Base-by-base conservation (phyloP, 306 rosid species). In the Cucumis hystrix region DNA sequence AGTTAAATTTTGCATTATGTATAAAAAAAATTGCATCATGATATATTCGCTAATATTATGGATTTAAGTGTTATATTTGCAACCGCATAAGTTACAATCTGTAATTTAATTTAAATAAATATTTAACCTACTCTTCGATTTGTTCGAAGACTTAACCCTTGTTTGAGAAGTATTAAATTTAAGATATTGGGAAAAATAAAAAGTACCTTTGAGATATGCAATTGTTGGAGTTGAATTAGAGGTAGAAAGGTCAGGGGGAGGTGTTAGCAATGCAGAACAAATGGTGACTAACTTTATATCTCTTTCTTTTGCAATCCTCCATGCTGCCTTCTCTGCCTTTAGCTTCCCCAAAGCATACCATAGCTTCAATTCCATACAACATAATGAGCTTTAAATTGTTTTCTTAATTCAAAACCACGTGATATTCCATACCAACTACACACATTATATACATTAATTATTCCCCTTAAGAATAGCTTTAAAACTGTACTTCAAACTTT, bases 311-410 rank as follows among this genome's bases (percentile, higher is more conserved):
- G 99, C 97, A 76, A 92, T 74, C 59, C 81, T 85, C 97, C 99
- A 91, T 1, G 99, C 97, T 17, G 88, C 88, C 49, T 88, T 92
- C 79, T 95, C 97, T 41, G 99, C 93, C 67, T 87, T 86, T 77
- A 83, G 81, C 79, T 92, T 92, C 3, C 97, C 99, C 81, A 90
- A 39, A 6, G 99, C 97, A 86, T 86, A 95, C 99, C 99, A 95
- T 0, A 95, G 90, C 99, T 90, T 88, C 82, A 62, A 64, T 28
- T 77, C 64, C 75, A 80, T 6, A 18, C 71, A 37, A 65, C 16
- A 15, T 40, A 13, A 64, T 17, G 0, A 65, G 30, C 30, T 28
- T 28, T 37, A 35, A 65, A 65, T 37, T 18, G 3, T 30, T 6
- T 59, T 59, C 17, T 9, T n/a, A n/a, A n/a, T n/a, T 20, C 33